These are phyloP conservation scores for Colletotrichum sublineola DNA, from an alignment of 2,329 filamentous ascomycete species.

Conservation along the genomic window DNA sequence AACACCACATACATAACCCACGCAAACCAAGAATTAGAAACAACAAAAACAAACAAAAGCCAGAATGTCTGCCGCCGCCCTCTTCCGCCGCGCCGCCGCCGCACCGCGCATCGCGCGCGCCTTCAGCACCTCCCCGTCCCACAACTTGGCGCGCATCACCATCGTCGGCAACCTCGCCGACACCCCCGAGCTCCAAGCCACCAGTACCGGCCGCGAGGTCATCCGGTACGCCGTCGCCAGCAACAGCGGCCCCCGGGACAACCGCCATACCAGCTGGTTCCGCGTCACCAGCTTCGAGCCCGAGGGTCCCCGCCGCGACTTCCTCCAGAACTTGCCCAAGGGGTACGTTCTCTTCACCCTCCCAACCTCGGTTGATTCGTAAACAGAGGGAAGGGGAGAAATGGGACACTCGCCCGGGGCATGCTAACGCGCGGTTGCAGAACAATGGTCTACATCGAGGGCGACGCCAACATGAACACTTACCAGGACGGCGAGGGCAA, in stretches of 20 bases:
- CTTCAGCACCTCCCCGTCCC: conserved; percentile 80
- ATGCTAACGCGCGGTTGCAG: conserved; percentile 59
- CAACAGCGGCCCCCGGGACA: conserved; percentile 74
- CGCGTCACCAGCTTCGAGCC: conserved; percentile 78
- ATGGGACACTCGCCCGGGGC: neutral
- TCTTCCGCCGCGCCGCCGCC: conserved; percentile 66
- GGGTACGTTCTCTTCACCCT: conserved; percentile 71
- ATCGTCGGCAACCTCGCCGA: conserved; percentile 88
- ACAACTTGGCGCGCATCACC: conserved; percentile 81
- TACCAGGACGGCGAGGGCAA: conserved; percentile 81
- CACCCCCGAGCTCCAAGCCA: conserved; percentile 80
- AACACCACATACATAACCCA: neutral
- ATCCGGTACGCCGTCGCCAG: conserved; percentile 83
- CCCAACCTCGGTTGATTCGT: neutral
- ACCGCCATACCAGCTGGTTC: conserved; percentile 88
- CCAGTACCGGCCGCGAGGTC: conserved; percentile 78
- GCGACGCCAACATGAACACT: conserved; percentile 77
- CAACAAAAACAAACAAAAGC: conserved; percentile 11
- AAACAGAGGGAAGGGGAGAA: neutral
- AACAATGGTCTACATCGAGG: conserved; percentile 85
- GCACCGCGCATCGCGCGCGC: conserved; percentile 69
- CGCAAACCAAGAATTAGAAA: conserved; percentile 2
- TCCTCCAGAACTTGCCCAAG: conserved; percentile 80
- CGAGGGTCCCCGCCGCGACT: conserved; percentile 78
- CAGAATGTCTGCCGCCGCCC: conserved; percentile 61